Conservation (phyloP, 208 protist species). For the Trypanosoma platydactyli region DNA sequence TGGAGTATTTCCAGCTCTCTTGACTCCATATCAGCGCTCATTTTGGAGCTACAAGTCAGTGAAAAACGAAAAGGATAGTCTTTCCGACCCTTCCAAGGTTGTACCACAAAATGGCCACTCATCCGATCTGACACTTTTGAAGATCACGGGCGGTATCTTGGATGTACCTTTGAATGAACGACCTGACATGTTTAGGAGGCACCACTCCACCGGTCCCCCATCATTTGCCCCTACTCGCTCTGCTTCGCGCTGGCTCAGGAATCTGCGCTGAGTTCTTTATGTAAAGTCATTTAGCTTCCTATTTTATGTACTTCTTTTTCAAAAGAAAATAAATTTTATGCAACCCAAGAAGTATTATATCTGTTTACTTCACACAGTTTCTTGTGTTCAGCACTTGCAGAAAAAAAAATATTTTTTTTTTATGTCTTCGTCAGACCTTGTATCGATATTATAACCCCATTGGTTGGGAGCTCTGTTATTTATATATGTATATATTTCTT, state of each 20-base stretch:
- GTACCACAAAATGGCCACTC: background rate
- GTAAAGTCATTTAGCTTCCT: background rate
- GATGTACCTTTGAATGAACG: constrained; percentile 8
- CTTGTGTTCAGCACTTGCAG: background rate
- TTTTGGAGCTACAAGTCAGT: constrained; percentile 25
- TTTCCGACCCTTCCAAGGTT: background rate
- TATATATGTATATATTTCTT: background rate
- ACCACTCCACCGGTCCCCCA: constrained; percentile 13
- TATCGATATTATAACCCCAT: background rate
- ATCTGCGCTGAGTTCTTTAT: constrained; percentile 5
- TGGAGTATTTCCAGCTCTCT: constrained; percentile 32
- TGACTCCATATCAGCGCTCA: constrained; percentile 34
- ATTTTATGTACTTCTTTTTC: background rate
- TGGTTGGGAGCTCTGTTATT: background rate
- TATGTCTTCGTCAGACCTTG: background rate
- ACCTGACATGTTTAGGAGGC: constrained; percentile 4
- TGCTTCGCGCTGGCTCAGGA: constrained; percentile 14
- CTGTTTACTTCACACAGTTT: background rate
- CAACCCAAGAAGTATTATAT: background rate
- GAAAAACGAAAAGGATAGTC: background rate
- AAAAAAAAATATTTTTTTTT: background rate
- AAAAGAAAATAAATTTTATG: background rate
- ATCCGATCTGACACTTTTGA: background rate
- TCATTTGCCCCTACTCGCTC: constrained; percentile 23
- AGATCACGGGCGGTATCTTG: background rate